Conservation (phyloP, 257 asterid genomes). For the Solanum etuberosum region DNA sequence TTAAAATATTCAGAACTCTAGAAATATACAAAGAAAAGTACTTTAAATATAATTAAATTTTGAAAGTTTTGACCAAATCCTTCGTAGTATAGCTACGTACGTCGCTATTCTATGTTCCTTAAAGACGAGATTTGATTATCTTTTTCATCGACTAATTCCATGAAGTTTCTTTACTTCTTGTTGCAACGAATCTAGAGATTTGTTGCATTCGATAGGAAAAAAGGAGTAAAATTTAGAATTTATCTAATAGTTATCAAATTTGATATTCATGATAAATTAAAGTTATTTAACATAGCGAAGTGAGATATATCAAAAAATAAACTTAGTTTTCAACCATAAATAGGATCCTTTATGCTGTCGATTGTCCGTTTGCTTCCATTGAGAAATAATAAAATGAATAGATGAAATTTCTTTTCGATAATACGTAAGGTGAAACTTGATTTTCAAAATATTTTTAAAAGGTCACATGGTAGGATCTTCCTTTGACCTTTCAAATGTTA, state of each 20-base stretch:
- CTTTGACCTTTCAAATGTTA: not conserved
- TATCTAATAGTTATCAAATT: too few species aligned
- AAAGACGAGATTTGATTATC: not conserved
- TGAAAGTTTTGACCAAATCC: not conserved
- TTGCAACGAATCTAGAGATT: rapidly evolving
- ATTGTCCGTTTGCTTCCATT: too few species aligned
- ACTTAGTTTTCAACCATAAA: too few species aligned
- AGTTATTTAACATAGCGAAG: rapidly evolving
- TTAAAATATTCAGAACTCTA: not conserved
- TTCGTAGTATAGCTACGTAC: too few species aligned
- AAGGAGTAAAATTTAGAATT: too few species aligned
- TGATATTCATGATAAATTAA: rapidly evolving
- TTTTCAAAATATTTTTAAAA: not conserved
- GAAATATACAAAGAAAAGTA: not conserved
- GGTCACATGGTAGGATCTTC: not conserved
- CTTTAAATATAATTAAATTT: not conserved
- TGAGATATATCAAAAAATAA: too few species aligned
- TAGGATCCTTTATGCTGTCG: too few species aligned
- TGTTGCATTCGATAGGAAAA: too few species aligned
- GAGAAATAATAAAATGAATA: too few species aligned
- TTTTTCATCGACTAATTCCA: too few species aligned
- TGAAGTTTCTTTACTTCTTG: too few species aligned
- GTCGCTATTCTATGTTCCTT: not conserved
- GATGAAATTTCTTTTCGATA: too few species aligned
- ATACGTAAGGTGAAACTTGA: not conserved